Base-by-base conservation (phyloP, 2,329 filamentous ascomycete species). In the Claviceps humidiphila region DNA sequence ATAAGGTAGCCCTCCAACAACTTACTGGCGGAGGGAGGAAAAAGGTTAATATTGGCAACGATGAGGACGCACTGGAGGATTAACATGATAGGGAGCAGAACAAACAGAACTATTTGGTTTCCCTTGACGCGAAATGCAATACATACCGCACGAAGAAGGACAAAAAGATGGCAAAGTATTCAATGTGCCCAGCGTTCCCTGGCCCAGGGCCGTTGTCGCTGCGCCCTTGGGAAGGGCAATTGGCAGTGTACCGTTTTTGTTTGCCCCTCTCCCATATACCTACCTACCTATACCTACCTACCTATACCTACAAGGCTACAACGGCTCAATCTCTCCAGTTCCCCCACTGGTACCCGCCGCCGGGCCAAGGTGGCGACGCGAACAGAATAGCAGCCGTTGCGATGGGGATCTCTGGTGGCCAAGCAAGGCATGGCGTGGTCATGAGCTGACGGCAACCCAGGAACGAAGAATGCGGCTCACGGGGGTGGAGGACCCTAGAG, bases 1-100 rank as follows among this genome's bases (percentile, higher is more conserved):
- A 94, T 72, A 93, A 90, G 72, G 85, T 97, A 63, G 87, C 87
- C 61, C 74, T 95, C 63, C 89, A 95, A 71, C 84, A 89, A 67
- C 83, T 97, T 64, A 91, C 86, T 57, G 87, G 85, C 61, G 80
- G 80, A 64, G 87, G 86, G 61, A 81, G 90, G 63, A 89, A 85
- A 70, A 95, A 88, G 75, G 89, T 97, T 73, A 90, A 84, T 72
- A 84, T 95, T 72, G 85, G 74, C 68, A 82, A 86, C 63, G 78
- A 87, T 55, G 77, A 78, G 60, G 81, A 81, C 58, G 78, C 80
- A 59, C 70, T 74, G 53, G 67, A 70, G 50, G 61, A 54, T 54
- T 66, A 59, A 61, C 55, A 49, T 50, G 44, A 37, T 49, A 52
- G 49, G 54, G 48, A 53, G 52, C 52, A 51, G 42, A 44, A 47